phyloP scores from a whole-genome alignment of 2,329 filamentous ascomycete genomes.

The Neoscytalidium dimidiatum region DNA sequence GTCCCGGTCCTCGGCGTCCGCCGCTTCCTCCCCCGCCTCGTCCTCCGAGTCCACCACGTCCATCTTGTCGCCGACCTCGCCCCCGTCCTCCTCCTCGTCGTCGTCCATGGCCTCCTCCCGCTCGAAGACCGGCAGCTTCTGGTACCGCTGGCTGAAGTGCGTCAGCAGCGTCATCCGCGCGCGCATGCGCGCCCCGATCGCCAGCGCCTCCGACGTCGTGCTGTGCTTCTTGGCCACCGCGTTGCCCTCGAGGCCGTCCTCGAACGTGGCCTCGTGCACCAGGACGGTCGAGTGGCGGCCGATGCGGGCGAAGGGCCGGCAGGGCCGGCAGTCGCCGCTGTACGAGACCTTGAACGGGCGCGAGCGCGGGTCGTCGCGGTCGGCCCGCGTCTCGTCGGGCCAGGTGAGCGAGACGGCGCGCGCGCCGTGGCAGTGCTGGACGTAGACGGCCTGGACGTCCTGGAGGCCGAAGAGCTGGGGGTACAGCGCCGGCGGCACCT shows the following conservation, averaged over 20 bases:
- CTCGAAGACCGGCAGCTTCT: conserved; percentile 65
- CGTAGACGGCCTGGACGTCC: conserved; percentile 66
- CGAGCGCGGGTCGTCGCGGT: background rate
- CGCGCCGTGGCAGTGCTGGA: conserved; percentile 78
- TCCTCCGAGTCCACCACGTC: conserved; percentile 26
- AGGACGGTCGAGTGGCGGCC: conserved; percentile 78
- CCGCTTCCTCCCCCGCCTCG: conserved; percentile 24
- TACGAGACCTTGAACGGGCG: conserved; percentile 78
- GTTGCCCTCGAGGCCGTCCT: conserved; percentile 77
- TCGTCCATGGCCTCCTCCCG: conserved; percentile 32
- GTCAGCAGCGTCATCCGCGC: conserved; percentile 82
- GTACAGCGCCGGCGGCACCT: conserved; percentile 28
- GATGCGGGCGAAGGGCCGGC: conserved; percentile 64
- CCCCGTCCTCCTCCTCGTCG: too few species aligned
- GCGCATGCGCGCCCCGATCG: conserved; percentile 74
- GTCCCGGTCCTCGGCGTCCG: conserved; percentile 23
- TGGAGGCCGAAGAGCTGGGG: conserved; percentile 61
- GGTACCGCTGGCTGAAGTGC: conserved; percentile 94
- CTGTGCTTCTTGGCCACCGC: conserved; percentile 87
- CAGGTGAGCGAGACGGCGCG: conserved; percentile 78
- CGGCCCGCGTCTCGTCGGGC: conserved; percentile 49
- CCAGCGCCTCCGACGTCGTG: conserved; percentile 83
- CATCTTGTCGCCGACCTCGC: too few species aligned
- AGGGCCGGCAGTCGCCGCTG: conserved; percentile 88
- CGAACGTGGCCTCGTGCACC: conserved; percentile 95